These are phyloP conservation scores for Crepidotus variabilis DNA, from an alignment of 768 basidiomycete species.

Conservation along the genomic window DNA sequence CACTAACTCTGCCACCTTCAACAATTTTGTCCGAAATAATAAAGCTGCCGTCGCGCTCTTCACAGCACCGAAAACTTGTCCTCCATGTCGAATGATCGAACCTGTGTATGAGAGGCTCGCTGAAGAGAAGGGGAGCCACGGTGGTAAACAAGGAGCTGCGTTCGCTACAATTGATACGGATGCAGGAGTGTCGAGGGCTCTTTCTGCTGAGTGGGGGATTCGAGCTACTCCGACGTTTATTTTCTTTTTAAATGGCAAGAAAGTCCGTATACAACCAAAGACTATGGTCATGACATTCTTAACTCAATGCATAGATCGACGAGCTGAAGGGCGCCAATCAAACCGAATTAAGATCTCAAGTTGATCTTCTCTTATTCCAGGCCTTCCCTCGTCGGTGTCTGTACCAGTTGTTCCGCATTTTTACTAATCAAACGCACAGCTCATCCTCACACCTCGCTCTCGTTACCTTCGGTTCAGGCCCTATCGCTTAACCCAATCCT, in stretches of 20 bases:
- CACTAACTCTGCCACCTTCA: constrained; percentile 74
- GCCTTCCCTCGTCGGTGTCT: constrained; percentile 70
- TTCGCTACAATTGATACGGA: constrained; percentile 86
- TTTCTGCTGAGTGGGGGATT: constrained; percentile 65
- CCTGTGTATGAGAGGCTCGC: constrained; percentile 82
- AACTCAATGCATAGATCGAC: constrained; percentile 38
- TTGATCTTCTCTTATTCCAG: constrained; percentile 70
- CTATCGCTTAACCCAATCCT: constrained; percentile 74
- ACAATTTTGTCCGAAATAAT: constrained; percentile 58
- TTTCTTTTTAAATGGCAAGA: constrained; percentile 76
- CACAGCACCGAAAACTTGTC: constrained; percentile 63
- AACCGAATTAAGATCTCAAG: constrained; percentile 65
- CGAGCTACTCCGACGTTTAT: constrained; percentile 84
- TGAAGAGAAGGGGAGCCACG: constrained; percentile 48
- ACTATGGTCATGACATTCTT: neutral
- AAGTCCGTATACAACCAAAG: constrained; percentile 38
- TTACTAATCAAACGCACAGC: constrained; percentile 38
- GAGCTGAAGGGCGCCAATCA: constrained; percentile 74
- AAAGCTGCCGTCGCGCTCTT: constrained; percentile 79
- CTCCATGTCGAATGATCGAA: constrained; percentile 80
- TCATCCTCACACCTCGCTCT: constrained; percentile 66
- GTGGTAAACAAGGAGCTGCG: constrained; percentile 46
- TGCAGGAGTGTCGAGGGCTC: constrained; percentile 54
- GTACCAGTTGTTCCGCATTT: neutral
- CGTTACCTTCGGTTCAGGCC: constrained; percentile 56